Base-by-base conservation (phyloP, 805 yeast genomes). In the Saturnispora hagleri region DNA sequence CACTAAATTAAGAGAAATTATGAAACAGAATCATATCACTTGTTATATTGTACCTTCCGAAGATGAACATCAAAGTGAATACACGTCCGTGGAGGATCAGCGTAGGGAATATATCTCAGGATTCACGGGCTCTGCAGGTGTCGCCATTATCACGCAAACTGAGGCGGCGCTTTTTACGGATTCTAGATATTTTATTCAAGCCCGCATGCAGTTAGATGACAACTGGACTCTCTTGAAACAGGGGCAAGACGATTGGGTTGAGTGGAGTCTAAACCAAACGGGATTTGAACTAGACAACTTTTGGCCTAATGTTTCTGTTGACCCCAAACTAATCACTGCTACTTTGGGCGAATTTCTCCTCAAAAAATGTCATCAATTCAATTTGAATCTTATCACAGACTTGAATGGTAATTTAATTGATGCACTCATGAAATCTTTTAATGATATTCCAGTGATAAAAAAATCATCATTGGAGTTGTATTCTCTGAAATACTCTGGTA, bases 11-110 rank as follows among this genome's bases (percentile, higher is more conserved):
- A 64, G 85, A 27, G 54, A 59, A 35, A 58, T 69, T 24, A 80
- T 80, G 85, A 66, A 61, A 17, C 64, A 9, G 12, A 34, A 49
- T 35, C 31, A 49, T 26, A 60, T 80, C 35, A 81, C 74, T 3
- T 77, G 76, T n/a, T 80, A 80, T 61, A 73, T 80, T 47, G 66
- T 80, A 8, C 74, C 74, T 2, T 82, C 95, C 41, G 97, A 89
- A 64, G 99, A 91, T 64, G 96, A 87, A 60, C 99, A 91, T 66
- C 91, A 86, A 66, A 81, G 90, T 27, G 99, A 91, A 69, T 90
- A 90, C 60, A 91, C 91, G 7, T 77, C 93, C 0, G 70, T 76
- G 1, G 79, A 84, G 13, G 98, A 91, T 65, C 87, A 84, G 63
- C 79, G 97, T 59, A 74, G 97, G 52, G 84, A 80, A 51, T 91